These are phyloP conservation scores for Aspergillus sp. DNA, from an alignment of 2,329 filamentous ascomycete species.

Conservation along the genomic window DNA sequence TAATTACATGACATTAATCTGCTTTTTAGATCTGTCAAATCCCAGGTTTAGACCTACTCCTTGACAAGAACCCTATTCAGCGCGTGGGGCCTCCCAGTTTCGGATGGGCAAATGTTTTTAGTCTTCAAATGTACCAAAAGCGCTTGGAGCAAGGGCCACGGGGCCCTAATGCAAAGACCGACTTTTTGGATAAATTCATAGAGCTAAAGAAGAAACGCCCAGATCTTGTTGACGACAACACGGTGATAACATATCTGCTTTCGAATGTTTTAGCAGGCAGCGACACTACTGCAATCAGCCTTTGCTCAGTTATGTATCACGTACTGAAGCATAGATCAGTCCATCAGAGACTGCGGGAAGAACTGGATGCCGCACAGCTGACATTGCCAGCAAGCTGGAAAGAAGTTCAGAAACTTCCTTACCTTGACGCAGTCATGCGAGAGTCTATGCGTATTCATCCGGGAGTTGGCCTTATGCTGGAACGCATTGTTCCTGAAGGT, in stretches of 20 bases:
- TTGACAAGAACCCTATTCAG: background rate
- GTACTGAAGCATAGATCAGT: conserved; percentile 20
- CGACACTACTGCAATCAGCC: conserved; percentile 30
- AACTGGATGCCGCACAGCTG: conserved; percentile 14
- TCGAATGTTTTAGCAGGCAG: conserved; percentile 26
- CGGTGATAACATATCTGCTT: conserved; percentile 12
- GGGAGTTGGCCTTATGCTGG: background rate
- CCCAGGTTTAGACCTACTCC: background rate
- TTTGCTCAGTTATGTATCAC: conserved; percentile 28
- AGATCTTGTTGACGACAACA: conserved; percentile 7
- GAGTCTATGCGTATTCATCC: conserved; percentile 12
- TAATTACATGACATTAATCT: background rate
- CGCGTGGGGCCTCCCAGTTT: background rate
- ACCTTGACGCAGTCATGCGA: conserved; percentile 8
- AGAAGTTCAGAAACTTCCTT: conserved; percentile 4
- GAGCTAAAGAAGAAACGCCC: conserved; percentile 13
- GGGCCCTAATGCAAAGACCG: background rate
- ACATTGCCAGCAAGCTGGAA: conserved; percentile 4
- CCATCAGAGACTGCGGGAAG: conserved; percentile 18
- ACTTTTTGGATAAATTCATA: conserved; percentile 16
- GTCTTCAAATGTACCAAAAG: background rate
- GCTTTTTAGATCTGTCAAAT: background rate
- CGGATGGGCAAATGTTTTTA: background rate
- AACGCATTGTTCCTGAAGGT: background rate
- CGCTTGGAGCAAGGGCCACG: background rate